A percentile compares a stretch with the other conserved stretches of the same genome.
phyloP scores from a whole-genome alignment of 352 stramenopile genomes.

The Blastocystis sp. region DNA sequence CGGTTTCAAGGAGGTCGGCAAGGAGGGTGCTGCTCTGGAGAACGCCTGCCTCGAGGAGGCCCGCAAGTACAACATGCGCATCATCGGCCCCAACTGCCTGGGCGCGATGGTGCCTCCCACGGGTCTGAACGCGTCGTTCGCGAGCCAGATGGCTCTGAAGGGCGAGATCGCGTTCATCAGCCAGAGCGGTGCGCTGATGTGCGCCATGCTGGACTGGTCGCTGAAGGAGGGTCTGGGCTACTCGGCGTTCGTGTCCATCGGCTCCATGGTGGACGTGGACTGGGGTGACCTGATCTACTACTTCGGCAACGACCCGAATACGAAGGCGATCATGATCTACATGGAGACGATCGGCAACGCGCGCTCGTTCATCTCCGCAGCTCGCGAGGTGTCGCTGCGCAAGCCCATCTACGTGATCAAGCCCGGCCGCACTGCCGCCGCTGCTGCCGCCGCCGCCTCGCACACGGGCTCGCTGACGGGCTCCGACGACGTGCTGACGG shows the following conservation, averaged over 20 bases:
- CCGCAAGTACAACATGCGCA: constrained; percentile 71
- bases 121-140: constrained; percentile 74
- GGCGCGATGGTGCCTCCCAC: constrained; percentile 72
- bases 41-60: constrained; percentile 72
- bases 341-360: constrained; percentile 74
- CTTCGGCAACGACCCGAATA: constrained; percentile 71
- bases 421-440: constrained; percentile 72
- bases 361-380: constrained; percentile 73
- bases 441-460: constrained; percentile 71
- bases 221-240: constrained; percentile 73
- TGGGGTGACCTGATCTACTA: constrained; percentile 74
- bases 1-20: constrained; percentile 74
- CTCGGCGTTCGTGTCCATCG: constrained; percentile 72
- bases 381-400: constrained; percentile 72
- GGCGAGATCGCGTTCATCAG: constrained; percentile 73
- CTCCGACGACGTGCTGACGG: too few relatives aligned
- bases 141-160: constrained; percentile 71
- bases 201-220: constrained; percentile 73
- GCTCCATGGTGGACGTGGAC: constrained; percentile 72
- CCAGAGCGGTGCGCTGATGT: constrained; percentile 73
- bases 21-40: constrained; percentile 72
- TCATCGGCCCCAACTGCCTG: constrained; percentile 74
- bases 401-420: constrained; percentile 75
- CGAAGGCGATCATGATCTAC: constrained; percentile 72
- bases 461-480: constrained; percentile 71